Conservation (phyloP, 2,329 filamentous ascomycete genomes). For the Tolypocladium ophioglossoides region DNA sequence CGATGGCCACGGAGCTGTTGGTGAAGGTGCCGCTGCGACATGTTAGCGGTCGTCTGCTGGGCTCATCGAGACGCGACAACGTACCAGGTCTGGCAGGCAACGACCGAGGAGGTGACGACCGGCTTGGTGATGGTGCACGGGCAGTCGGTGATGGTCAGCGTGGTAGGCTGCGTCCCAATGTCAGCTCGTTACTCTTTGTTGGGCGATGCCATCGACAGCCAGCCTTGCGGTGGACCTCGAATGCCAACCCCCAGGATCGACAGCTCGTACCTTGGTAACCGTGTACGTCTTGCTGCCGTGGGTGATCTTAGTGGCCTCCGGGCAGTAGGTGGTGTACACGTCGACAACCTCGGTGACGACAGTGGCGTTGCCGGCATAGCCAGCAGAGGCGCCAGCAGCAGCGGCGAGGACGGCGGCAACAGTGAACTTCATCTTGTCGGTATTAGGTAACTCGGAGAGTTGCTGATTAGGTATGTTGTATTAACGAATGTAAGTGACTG, state of each 20-base stretch:
- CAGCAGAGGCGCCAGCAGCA: conserved; percentile 37
- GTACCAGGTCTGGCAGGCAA: conserved; percentile 45
- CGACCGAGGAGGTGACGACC: conserved; percentile 39
- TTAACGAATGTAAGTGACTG: conserved; percentile 51
- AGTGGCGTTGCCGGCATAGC: conserved; percentile 31
- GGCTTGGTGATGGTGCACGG: conserved; percentile 58
- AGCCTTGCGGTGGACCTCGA: too few relatives aligned
- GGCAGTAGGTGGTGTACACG: conserved; percentile 62
- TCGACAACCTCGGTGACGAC: conserved; percentile 58
- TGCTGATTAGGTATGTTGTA: conserved; percentile 13
- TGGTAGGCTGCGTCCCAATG: conserved; percentile 39
- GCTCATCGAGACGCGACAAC: conserved; percentile 7
- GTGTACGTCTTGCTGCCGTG: conserved; percentile 58
- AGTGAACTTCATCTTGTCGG: conserved; percentile 57
- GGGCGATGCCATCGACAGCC: background rate
- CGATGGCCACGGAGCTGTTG: conserved; percentile 21
- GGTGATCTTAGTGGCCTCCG: conserved; percentile 51
- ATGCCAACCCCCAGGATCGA: background rate
- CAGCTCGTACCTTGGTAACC: conserved; percentile 45
- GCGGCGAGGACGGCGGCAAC: conserved; percentile 40
- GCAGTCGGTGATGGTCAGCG: conserved; percentile 62
- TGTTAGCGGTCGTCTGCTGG: conserved; percentile 9
- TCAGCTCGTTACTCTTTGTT: too few relatives aligned
- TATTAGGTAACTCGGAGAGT: conserved; percentile 28
- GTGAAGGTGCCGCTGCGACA: conserved; percentile 1